Conservation (phyloP, 2,329 filamentous ascomycete genomes). For the Fusarium sp. region DNA sequence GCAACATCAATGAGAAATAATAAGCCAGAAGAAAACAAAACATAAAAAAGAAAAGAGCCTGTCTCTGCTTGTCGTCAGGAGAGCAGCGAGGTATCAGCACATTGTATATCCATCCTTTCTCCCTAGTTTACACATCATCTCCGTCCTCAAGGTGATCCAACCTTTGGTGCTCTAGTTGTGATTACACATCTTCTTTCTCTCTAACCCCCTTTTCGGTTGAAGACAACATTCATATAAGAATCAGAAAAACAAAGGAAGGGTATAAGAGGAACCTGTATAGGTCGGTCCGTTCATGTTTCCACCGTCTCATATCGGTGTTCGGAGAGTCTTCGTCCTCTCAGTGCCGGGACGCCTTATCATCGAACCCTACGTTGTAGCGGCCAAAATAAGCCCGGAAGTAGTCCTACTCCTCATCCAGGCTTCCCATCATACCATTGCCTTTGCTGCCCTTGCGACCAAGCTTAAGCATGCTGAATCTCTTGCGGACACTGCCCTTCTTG, state of each 20-base stretch:
- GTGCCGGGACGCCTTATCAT: conserved; percentile 18
- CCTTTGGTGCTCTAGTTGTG: conserved; percentile 23
- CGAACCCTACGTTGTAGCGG: conserved; percentile 42
- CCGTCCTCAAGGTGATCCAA: conserved; percentile 25
- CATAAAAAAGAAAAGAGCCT: conserved; percentile 16
- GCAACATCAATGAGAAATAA: conserved; percentile 7
- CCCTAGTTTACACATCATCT: neutral
- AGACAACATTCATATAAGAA: conserved; percentile 14
- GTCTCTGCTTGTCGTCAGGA: conserved; percentile 13
- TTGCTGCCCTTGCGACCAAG: conserved; percentile 77
- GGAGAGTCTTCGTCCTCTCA: conserved; percentile 13
- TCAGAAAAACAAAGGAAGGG: conserved; percentile 21
- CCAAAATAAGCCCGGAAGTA: conserved; percentile 50
- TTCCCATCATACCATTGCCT: conserved; percentile 63
- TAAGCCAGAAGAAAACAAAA: conserved; percentile 3
- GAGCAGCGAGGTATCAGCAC: conserved; percentile 42
- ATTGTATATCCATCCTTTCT: conserved; percentile 27
- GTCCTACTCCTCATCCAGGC: conserved; percentile 66
- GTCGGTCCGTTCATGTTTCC: conserved; percentile 17
- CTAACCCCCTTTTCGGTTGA: neutral
- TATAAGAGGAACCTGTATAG: neutral
- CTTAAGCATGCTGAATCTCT: conserved; percentile 82
- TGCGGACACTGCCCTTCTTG: conserved; percentile 75
- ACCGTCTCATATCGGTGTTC: conserved; percentile 16
- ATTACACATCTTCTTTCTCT: conserved; percentile 15